A percentile compares a stretch with the other conserved stretches of the same genome.
Conservation (phyloP, 1,284 basidiomycete species). For the Leccinum pachyderme region DNA sequence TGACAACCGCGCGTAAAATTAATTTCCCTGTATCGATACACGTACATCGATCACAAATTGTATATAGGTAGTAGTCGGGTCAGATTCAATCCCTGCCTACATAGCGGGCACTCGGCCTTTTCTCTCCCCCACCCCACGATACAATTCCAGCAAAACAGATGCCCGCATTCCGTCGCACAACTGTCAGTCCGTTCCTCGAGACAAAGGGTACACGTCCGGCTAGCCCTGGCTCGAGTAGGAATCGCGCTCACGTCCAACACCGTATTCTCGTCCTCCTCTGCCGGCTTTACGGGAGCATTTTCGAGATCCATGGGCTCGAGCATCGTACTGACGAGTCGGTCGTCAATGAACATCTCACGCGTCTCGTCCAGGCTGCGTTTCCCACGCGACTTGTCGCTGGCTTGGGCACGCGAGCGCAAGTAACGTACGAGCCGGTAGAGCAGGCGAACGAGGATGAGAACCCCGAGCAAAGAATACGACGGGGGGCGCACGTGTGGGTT, state of each 20-base stretch:
- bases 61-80: constrained; percentile 78
- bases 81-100: constrained; percentile 76
- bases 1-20: constrained; percentile 24
- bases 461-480: constrained; percentile 82
- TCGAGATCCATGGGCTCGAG: constrained; percentile 55
- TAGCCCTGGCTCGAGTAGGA: constrained; percentile 50
- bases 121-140: constrained; percentile 87
- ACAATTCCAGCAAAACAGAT: constrained; percentile 93
- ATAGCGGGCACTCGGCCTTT: constrained; percentile 89
- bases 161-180: constrained; percentile 90
- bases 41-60: constrained; percentile 56
- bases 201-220: constrained; percentile 83
- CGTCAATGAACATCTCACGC: constrained; percentile 62
- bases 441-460: constrained; percentile 72
- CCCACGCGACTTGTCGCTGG: constrained; percentile 31
- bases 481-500: constrained; percentile 72
- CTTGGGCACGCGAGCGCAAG: constrained; percentile 34
- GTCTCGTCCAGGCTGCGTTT: constrained; percentile 34
- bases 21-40: constrained; percentile 6
- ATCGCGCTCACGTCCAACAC: constrained; percentile 58
- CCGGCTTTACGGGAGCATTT: constrained; percentile 48
- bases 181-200: constrained; percentile 78
- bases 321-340: constrained; percentile 57
- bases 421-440: constrained; percentile 57
- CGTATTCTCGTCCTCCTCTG: constrained; percentile 69